A percentile compares a stretch with the other conserved stretches of the same genome.
phyloP scores from a whole-genome alignment of 257 asterid genomes.

The Scutellaria galericulata region DNA sequence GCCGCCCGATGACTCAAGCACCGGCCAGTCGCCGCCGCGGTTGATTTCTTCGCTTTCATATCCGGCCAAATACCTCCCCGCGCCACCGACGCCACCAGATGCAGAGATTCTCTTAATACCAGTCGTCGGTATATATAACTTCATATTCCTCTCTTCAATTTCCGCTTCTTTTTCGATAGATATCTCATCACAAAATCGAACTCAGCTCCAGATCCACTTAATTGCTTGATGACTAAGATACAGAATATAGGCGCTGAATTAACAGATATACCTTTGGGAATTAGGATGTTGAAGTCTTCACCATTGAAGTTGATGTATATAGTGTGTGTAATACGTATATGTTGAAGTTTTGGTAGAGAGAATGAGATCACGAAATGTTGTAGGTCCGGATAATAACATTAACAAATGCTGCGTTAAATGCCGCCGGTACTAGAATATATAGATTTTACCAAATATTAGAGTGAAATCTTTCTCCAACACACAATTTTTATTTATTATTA shows the following conservation, averaged over 20 bases:
- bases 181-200: slow-evolving; percentile 13
- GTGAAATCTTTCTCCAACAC: too few species aligned
- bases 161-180: not conserved
- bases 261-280: not conserved
- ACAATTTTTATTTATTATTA: too few species aligned
- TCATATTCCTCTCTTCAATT: slow-evolving; percentile 9
- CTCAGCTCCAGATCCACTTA: slow-evolving; percentile 17
- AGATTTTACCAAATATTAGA: not conserved
- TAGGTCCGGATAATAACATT: slow-evolving; percentile 9
- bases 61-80: slow-evolving; percentile 2
- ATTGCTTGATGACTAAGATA: not conserved
- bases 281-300: not conserved
- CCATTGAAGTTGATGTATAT: slow-evolving; percentile 2
- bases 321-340: not conserved
- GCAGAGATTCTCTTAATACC: slow-evolving; percentile 17
- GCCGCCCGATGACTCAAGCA: slow-evolving; percentile 51
- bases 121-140: slow-evolving; percentile 10
- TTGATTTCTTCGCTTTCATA: slow-evolving; percentile 41
- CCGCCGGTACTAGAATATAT: not conserved
- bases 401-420: not conserved
- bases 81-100: not conserved
- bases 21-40: slow-evolving; percentile 41
- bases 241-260: not conserved
- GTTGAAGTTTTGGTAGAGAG: not conserved
- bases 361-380: slow-evolving; percentile 27